These are phyloP conservation scores for Leccinellum rugosiceps DNA, from an alignment of 768 basidiomycete species.

Conservation along the genomic window DNA sequence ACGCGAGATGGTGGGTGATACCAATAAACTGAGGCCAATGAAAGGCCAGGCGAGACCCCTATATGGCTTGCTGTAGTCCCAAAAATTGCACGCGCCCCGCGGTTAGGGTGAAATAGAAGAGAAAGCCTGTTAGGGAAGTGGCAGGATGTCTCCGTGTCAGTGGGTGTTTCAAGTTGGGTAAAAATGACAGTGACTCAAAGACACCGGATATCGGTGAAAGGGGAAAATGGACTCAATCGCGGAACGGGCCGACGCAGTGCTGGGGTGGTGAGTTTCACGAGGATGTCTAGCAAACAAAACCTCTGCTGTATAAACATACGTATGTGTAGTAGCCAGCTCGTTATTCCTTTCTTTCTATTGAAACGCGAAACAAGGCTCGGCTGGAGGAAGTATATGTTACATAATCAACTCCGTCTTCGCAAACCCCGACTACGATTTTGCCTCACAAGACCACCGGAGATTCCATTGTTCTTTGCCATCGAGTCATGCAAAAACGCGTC, in stretches of 20 bases:
- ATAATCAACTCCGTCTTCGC: constrained; percentile 9
- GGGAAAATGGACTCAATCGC: neutral
- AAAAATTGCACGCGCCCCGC: neutral
- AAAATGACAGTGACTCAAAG: neutral
- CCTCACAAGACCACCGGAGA: constrained; percentile 3
- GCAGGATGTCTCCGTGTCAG: neutral
- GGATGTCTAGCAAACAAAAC: neutral
- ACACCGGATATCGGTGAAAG: neutral
- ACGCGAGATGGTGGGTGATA: neutral
- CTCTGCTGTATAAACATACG: constrained; percentile 9
- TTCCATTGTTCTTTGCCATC: constrained; percentile 1
- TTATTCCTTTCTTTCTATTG: neutral
- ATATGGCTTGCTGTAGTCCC: constrained; percentile 10
- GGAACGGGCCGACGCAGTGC: neutral
- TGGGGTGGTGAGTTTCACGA: neutral
- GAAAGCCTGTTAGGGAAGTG: neutral
- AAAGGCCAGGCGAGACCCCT: neutral
- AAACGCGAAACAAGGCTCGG: neutral
- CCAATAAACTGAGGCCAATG: neutral
- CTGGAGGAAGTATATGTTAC: constrained; percentile 3
- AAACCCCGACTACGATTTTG: neutral
- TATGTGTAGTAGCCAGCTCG: too few species aligned
- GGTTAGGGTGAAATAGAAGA: neutral
- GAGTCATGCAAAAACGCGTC: neutral
- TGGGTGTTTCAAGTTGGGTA: neutral